Evolutionary conservation across 192 early-diverging fungal genomes (phyloP).

Genomic region (Glomus cerebriforme): DNA sequence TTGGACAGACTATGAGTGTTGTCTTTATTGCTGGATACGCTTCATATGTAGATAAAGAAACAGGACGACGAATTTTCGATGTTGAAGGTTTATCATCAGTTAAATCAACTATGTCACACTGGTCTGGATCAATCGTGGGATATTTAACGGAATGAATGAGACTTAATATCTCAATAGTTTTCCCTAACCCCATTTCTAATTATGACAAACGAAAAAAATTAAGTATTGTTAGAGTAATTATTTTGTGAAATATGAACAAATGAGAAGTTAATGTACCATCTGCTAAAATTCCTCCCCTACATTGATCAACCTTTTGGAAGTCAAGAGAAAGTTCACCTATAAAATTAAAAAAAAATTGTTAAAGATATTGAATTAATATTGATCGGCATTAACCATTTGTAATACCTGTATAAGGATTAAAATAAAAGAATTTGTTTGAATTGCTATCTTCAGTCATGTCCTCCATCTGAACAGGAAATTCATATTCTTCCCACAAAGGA

Average conservation of each 20-base stretch:
- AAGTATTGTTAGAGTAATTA: background rate
- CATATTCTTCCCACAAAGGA: constrained; percentile 58
- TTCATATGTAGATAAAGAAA: background rate
- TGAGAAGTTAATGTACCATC: constrained; percentile 34
- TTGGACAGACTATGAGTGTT: constrained; percentile 56
- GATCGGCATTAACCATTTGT: background rate
- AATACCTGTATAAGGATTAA: background rate
- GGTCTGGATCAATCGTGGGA: constrained; percentile 23
- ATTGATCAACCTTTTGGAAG: constrained; percentile 49
- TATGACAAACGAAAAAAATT: background rate
- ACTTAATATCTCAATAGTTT: constrained; percentile 62
- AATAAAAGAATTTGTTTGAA: background rate
- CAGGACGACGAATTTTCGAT: constrained; percentile 24
- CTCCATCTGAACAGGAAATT: constrained; percentile 38
- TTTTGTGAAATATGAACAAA: background rate
- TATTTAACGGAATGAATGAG: constrained; percentile 51
- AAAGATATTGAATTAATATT: background rate
- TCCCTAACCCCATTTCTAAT: constrained; percentile 56
- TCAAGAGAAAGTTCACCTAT: constrained; percentile 47
- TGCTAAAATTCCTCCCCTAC: constrained; percentile 58
- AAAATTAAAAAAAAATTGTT: constrained; percentile 49
- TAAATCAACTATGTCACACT: background rate
- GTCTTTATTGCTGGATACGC: constrained; percentile 40
- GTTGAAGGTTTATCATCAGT: background rate
- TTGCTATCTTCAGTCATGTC: background rate